A percentile compares a stretch with the other conserved stretches of the same genome.
These are phyloP conservation scores for Trichosanthes cucumerina DNA, from an alignment of 306 rosid genomes.

Conservation along the genomic window DNA sequence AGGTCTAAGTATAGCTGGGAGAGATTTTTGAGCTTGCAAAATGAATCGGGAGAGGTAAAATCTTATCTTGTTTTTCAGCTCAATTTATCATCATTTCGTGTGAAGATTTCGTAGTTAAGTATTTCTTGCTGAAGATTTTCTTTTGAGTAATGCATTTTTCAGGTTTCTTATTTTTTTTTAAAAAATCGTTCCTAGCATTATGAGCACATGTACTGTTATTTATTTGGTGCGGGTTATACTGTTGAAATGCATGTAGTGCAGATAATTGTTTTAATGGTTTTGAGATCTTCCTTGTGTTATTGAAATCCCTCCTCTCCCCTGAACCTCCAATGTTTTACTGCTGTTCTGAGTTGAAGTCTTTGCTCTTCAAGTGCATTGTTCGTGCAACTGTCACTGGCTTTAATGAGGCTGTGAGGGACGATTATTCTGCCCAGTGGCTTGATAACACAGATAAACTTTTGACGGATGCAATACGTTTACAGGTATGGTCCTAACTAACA, in stretches of 20 bases:
- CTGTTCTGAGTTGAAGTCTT: conserved; percentile 11
- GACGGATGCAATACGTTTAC: conserved; percentile 71
- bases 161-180: too few species aligned
- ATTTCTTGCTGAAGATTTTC: neutral
- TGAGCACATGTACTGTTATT: neutral
- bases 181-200: neutral
- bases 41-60: conserved; percentile 76
- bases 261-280: neutral
- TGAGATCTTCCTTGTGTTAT: neutral
- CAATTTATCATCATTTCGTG: conserved; percentile 3
- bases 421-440: conserved; percentile 26
- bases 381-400: conserved; percentile 61
- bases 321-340: neutral
- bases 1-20: conserved; percentile 51
- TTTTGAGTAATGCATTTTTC: too few species aligned
- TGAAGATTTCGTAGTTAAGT: neutral
- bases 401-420: conserved; percentile 24
- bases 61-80: conserved; percentile 12
- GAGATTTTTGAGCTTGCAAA: conserved; percentile 72
- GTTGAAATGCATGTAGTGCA: neutral
- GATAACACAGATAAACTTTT: conserved; percentile 33
- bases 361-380: conserved; percentile 60
- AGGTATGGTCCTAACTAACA: conserved; percentile 31
- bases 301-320: neutral
- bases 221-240: neutral